Percentiles rank a stretch among this genome's conserved stretches.
phyloP scores from a whole-genome alignment of 1,139 yeast species.

The Kluyveromyces marxianus region DNA sequence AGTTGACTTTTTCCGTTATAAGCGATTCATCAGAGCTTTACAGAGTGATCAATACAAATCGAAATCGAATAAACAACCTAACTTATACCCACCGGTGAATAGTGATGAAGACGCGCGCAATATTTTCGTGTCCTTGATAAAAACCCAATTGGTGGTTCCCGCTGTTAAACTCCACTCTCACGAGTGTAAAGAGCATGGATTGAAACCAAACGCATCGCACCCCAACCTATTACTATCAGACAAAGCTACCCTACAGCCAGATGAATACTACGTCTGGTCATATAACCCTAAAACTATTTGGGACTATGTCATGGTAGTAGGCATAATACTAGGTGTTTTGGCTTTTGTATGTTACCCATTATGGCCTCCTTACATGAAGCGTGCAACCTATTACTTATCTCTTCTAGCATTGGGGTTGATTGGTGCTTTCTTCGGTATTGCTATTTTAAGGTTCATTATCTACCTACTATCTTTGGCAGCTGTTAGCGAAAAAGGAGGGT shows the following conservation, averaged over 20 bases:
- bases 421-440: slow-evolving; percentile 67
- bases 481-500: slow-evolving; percentile 54
- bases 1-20: slow-evolving; percentile 77
- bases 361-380: slow-evolving; percentile 89
- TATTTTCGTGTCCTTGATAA: slow-evolving; percentile 60
- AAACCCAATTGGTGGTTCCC: slow-evolving; percentile 69
- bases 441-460: slow-evolving; percentile 69
- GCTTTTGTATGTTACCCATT: slow-evolving; percentile 84
- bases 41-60: slow-evolving; percentile 62
- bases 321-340: slow-evolving; percentile 58
- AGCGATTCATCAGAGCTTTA: slow-evolving; percentile 75
- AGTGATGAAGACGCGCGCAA: slow-evolving; percentile 52
- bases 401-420: slow-evolving; percentile 69
- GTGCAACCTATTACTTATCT: slow-evolving; percentile 86
- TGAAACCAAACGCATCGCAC: slow-evolving; percentile 63
- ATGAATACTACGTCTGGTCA: slow-evolving; percentile 81
- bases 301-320: slow-evolving; percentile 57
- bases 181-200: slow-evolving; percentile 56
- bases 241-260: slow-evolving; percentile 67
- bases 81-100: slow-evolving; percentile 50
- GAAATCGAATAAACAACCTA: slow-evolving; percentile 46
- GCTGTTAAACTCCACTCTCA: slow-evolving; percentile 62
- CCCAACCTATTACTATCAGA: slow-evolving; percentile 64
- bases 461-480: slow-evolving; percentile 50
- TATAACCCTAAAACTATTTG: slow-evolving; percentile 69